Conservation (phyloP, 257 asterid species). For the Buddleja alternifolia region DNA sequence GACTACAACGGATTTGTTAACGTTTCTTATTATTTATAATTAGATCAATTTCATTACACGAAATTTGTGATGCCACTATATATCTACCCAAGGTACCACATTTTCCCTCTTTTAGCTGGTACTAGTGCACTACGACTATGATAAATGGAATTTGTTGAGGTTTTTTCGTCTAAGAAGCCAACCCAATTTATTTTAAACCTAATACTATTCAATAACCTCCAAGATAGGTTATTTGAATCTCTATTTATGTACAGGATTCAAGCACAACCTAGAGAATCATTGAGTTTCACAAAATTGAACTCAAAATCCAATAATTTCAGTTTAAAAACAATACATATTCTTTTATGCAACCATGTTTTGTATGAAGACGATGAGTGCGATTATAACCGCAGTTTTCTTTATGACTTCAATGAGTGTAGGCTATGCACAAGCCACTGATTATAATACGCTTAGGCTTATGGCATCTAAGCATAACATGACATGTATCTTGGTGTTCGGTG, state of each 20-base stretch:
- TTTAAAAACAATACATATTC: not conserved
- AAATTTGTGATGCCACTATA: too few relatives aligned
- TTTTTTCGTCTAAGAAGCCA: not conserved
- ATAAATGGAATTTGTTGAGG: not conserved
- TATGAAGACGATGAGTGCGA: not conserved
- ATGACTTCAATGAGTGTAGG: not conserved
- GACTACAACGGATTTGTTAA: constrained; percentile 87
- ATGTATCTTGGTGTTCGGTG: constrained; percentile 56
- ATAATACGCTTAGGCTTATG: constrained; percentile 29
- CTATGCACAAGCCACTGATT: constrained; percentile 22
- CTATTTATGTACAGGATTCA: not conserved
- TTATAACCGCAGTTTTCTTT: not conserved
- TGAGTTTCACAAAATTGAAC: not conserved
- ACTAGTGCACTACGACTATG: not conserved
- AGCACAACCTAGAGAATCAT: not conserved
- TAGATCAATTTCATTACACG: too few relatives aligned
- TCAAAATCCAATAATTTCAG: too few relatives aligned
- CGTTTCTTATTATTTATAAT: too few relatives aligned
- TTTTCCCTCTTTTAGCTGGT: too few relatives aligned
- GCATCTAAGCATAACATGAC: constrained; percentile 48
- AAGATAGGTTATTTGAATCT: not conserved
- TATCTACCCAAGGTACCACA: too few relatives aligned
- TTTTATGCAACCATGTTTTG: not conserved
- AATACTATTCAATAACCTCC: constrained; percentile 22
- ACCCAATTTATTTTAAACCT: constrained; percentile 29